Conservation (phyloP, 768 basidiomycete genomes). For the Antrodiella citrinella region DNA sequence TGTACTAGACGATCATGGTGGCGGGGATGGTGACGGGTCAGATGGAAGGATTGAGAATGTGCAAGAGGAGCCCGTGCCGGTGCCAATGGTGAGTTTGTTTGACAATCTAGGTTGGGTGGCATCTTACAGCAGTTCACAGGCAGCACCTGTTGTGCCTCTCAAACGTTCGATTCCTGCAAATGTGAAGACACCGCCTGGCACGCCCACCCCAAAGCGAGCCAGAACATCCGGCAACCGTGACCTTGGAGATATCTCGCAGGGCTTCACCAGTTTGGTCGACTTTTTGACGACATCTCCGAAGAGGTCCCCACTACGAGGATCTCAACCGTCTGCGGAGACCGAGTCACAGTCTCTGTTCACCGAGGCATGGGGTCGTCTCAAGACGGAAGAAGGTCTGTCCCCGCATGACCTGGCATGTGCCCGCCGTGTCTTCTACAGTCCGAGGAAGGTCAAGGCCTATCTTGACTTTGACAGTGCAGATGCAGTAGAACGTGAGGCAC, state of each 20-base stretch:
- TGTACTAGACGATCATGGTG: no score
- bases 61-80: neutral
- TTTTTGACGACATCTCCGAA: no score
- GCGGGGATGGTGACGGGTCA: neutral
- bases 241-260: neutral
- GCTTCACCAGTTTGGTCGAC: neutral
- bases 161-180: neutral
- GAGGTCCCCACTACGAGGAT: no score
- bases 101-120: neutral
- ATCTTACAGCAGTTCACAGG: neutral
- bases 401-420: neutral
- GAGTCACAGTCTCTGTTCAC: no score
- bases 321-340: no score
- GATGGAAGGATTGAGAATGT: no score
- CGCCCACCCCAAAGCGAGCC: neutral
- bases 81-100: neutral
- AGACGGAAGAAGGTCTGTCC: neutral
- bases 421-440: neutral
- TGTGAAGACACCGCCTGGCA: neutral
- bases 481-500: neutral
- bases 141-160: neutral
- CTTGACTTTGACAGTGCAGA: neutral
- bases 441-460: neutral
- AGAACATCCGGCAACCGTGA: neutral
- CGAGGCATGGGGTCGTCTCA: neutral